Percentiles rank a stretch among this genome's conserved stretches.
Evolutionary conservation across 2,329 filamentous ascomycete genomes (phyloP).

Genomic region (Coniochaeta prunicola): DNA sequence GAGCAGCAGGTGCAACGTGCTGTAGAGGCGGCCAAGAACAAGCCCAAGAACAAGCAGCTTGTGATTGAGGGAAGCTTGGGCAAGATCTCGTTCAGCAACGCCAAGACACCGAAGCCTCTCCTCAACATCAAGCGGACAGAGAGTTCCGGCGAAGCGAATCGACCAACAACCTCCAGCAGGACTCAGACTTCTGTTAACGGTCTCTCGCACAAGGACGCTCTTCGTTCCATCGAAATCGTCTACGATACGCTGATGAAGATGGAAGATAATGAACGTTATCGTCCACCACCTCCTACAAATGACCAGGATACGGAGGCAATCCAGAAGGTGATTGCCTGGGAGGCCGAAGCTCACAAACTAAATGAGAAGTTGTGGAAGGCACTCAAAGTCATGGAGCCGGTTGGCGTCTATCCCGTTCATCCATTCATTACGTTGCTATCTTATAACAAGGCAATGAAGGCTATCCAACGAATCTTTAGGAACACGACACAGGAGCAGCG

Average conservation of each 20-base stretch:
- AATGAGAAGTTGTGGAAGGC: slow-evolving; percentile 78
- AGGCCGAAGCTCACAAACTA: slow-evolving; percentile 60
- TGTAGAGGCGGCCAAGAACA: slow-evolving; percentile 93
- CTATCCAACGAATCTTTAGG: slow-evolving; percentile 88
- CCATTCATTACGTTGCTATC: slow-evolving; percentile 96
- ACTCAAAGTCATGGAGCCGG: slow-evolving; percentile 89
- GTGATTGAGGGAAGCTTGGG: slow-evolving; percentile 94
- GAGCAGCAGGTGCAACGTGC: slow-evolving; percentile 97
- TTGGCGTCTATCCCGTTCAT: slow-evolving; percentile 68
- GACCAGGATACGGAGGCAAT: slow-evolving; percentile 61
- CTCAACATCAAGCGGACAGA: slow-evolving; percentile 92
- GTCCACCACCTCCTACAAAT: slow-evolving; percentile 57
- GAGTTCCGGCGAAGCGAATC: slow-evolving; percentile 49
- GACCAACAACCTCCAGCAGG: slow-evolving; percentile 42
- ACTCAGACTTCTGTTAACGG: slow-evolving; percentile 29
- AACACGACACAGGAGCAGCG: slow-evolving; percentile 89
- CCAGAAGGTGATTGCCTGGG: slow-evolving; percentile 73
- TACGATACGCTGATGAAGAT: slow-evolving; percentile 87
- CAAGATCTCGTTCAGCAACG: slow-evolving; percentile 98
- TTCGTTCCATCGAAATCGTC: slow-evolving; percentile 82
- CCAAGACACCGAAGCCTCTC: slow-evolving; percentile 90
- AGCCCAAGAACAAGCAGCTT: slow-evolving; percentile 95
- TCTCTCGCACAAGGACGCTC: slow-evolving; percentile 72
- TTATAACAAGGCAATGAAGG: slow-evolving; percentile 93
- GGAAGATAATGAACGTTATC: slow-evolving; percentile 82